Conservation (phyloP, 2,329 filamentous ascomycete genomes). For the Colletotrichum nymphaeae region DNA sequence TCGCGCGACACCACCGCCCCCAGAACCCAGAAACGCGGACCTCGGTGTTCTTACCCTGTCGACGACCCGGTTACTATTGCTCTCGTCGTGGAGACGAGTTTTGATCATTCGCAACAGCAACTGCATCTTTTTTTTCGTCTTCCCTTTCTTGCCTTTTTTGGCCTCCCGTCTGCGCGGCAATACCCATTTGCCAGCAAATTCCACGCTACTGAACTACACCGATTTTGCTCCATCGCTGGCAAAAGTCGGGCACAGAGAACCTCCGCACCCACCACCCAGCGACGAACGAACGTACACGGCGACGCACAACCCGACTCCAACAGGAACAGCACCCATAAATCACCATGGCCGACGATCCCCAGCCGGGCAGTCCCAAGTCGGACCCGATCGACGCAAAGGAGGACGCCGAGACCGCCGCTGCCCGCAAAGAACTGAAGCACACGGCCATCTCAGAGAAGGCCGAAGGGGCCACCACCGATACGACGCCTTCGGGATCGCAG, state of each 20-base stretch:
- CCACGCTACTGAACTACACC: not conserved
- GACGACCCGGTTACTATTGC: not conserved
- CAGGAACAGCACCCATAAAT: not conserved
- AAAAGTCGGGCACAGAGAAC: conserved; percentile 18
- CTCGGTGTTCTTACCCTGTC: not conserved
- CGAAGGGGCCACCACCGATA: conserved; percentile 40
- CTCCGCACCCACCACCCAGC: conserved; percentile 4
- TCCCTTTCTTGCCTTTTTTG: not conserved
- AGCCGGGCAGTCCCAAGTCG: conserved; percentile 53
- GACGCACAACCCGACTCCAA: not conserved
- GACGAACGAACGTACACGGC: not conserved
- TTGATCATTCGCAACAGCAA: not conserved
- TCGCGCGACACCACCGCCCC: not conserved
- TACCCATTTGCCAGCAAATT: not conserved
- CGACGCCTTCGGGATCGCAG: conserved; percentile 41
- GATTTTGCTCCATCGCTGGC: conserved; percentile 13
- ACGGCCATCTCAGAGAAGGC: conserved; percentile 69
- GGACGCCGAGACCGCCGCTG: conserved; percentile 72
- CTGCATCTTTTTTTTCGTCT: not conserved
- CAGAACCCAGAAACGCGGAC: not conserved
- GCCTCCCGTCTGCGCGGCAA: not conserved
- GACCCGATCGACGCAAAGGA: conserved; percentile 57
- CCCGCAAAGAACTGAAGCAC: conserved; percentile 73
- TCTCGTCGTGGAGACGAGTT: not conserved
- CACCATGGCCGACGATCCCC: conserved; percentile 58